phyloP scores from a whole-genome alignment of 495 filamentous ascomycete species.

The Tuber umbilicatum region DNA sequence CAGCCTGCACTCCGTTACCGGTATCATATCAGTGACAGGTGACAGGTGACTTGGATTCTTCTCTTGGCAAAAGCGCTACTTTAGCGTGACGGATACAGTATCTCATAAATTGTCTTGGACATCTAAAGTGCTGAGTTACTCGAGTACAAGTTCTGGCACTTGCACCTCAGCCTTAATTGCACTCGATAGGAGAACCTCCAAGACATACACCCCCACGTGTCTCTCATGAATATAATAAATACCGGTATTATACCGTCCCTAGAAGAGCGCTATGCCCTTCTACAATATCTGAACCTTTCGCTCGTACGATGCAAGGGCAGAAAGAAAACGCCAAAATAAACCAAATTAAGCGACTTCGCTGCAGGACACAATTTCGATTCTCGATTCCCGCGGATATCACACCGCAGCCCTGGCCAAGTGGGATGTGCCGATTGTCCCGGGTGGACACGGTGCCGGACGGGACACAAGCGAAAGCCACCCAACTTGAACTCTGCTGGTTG shows the following conservation, averaged over 20 bases:
- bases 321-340: neutral
- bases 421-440: neutral
- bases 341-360: neutral
- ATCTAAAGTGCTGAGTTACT: neutral
- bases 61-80: neutral
- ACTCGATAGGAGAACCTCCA: neutral
- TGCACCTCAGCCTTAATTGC: neutral
- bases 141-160: too few species aligned
- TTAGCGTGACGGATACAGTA: neutral
- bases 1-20: neutral
- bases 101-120: too few species aligned
- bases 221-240: neutral
- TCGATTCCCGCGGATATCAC: neutral
- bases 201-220: neutral
- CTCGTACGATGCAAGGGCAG: neutral
- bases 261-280: neutral
- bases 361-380: neutral
- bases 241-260: neutral
- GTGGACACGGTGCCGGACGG: neutral
- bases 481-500: neutral
- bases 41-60: neutral
- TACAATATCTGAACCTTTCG: too few species aligned
- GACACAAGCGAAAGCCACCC: neutral
- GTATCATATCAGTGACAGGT: neutral
- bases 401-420: neutral